phyloP scores from a whole-genome alignment of 2,329 filamentous ascomycete species.

The Parastagonospora nodorum region DNA sequence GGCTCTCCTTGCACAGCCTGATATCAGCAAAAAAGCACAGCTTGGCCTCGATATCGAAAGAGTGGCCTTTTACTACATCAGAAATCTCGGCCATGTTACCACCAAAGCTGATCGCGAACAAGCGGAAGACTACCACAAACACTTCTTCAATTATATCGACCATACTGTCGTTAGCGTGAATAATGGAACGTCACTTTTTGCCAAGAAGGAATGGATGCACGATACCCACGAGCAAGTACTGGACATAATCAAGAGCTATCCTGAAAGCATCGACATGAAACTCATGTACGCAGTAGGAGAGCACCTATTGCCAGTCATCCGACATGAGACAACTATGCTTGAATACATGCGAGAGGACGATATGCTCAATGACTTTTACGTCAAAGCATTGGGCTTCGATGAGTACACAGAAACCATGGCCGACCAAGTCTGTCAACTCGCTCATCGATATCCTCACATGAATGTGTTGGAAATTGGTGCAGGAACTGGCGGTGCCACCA shows the following conservation, averaged over 20 bases:
- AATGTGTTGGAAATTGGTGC: slow-evolving; percentile 20
- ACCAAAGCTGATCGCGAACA: no score
- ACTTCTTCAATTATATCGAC: no score
- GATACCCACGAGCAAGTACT: no score
- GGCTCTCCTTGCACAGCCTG: neutral
- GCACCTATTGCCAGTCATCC: neutral
- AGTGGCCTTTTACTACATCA: neutral
- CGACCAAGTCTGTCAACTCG: neutral
- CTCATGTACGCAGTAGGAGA: slow-evolving; percentile 7
- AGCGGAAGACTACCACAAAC: no score
- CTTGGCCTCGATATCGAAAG: neutral
- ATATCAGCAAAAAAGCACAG: neutral
- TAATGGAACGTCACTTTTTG: no score
- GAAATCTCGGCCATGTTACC: no score
- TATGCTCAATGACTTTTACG: slow-evolving; percentile 9
- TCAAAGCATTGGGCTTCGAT: neutral
- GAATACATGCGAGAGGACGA: slow-evolving; percentile 4
- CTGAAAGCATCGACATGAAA: slow-evolving; percentile 8
- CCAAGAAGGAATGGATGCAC: no score
- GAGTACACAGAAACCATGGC: neutral
- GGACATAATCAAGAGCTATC: no score
- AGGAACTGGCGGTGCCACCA: neutral
- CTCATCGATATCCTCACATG: slow-evolving; percentile 3
- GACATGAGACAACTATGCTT: neutral
- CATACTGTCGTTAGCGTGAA: no score